A percentile compares a stretch with the other conserved stretches of the same genome.
Evolutionary conservation across 768 basidiomycete species (phyloP).

Genomic region (Leccinum aurantiacum): DNA sequence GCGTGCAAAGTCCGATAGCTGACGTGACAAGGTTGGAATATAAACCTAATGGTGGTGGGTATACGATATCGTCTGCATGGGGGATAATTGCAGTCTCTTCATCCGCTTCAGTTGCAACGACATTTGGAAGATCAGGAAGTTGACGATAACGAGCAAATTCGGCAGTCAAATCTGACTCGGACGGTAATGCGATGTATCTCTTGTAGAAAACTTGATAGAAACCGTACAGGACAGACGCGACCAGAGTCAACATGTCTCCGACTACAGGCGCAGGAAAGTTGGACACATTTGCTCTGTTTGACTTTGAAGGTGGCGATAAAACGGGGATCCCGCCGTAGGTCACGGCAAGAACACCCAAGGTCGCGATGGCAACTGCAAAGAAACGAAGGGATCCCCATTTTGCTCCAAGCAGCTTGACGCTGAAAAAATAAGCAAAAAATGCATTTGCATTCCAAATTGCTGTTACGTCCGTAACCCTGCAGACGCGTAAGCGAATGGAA

Average conservation of each 20-base stretch:
- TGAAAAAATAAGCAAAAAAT: constrained; percentile 88
- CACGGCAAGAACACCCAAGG: constrained; percentile 74
- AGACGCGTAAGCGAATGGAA: constrained; percentile 10
- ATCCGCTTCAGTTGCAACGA: constrained; percentile 22
- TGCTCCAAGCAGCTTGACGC: constrained; percentile 65
- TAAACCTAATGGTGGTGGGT: constrained; percentile 78
- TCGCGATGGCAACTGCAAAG: constrained; percentile 76
- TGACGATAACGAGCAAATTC: constrained; percentile 44
- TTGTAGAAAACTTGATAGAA: constrained; percentile 87
- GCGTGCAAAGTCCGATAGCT: constrained; percentile 74
- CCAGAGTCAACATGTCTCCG: constrained; percentile 72
- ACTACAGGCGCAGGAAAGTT: constrained; percentile 53
- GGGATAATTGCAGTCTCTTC: constrained; percentile 19
- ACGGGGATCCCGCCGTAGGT: constrained; percentile 71
- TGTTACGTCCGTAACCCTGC: constrained; percentile 81
- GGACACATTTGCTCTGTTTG: neutral
- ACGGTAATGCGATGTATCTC: constrained; percentile 67
- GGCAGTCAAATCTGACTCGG: constrained; percentile 52
- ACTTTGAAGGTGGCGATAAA: constrained; percentile 21
- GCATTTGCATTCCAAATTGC: constrained; percentile 87
- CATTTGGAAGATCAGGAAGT: constrained; percentile 41
- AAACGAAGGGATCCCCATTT: constrained; percentile 65
- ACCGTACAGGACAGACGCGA: constrained; percentile 70
- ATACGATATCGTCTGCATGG: constrained; percentile 37
- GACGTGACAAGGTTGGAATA: constrained; percentile 82